Evolutionary conservation across 2,329 filamentous ascomycete genomes (phyloP), one percentile per base, ranked within the genome.

Genomic region (Dactylellina parvicollis): DNA sequence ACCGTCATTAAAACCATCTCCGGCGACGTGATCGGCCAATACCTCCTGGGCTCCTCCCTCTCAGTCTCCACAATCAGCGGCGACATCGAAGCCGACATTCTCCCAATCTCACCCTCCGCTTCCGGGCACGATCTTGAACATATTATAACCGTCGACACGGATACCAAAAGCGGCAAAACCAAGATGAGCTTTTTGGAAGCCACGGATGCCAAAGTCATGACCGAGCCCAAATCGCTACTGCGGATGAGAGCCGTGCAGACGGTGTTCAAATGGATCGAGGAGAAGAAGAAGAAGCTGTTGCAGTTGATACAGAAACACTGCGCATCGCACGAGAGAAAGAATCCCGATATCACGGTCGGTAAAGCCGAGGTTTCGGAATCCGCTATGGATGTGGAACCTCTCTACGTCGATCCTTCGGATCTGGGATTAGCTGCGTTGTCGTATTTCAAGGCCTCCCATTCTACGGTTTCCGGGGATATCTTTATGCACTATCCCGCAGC

Each of bases 51-150:
- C n/a, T 73, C 69, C 10, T 65, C 44, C 7, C 60, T 73, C 32
- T 65, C 60, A 12, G 36, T 66, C 10, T 60, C 65, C 34, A 66
- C 69, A 5, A 66, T 73, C 24, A 73, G 69, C 60, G 69, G 69
- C 28, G 47, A 66, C n/a, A 73, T 73, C 47, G 62, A 59, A 52
- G 69, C 69, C 28, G 69, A 73, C 22, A 73, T 73, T 14, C 69
- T 73, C 26, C 69, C 69, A 1, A 73, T 73, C 28, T 73, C 69
- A 4, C 69, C 69, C 18, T 24, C 44, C 2, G 28, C 20, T 16
- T 52, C 69, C n/a, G 69, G 69, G 8, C 55, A 47, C 24, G 56
- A 55, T 4, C n/a, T 44, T 4, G 47, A 65, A 14, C 52, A 66
- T 32, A 30, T 12, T 2, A 73, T 73, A 26, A 61, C 46, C 4